Base-by-base conservation (phyloP, 257 asterid species). In the Mentha longifolia region DNA sequence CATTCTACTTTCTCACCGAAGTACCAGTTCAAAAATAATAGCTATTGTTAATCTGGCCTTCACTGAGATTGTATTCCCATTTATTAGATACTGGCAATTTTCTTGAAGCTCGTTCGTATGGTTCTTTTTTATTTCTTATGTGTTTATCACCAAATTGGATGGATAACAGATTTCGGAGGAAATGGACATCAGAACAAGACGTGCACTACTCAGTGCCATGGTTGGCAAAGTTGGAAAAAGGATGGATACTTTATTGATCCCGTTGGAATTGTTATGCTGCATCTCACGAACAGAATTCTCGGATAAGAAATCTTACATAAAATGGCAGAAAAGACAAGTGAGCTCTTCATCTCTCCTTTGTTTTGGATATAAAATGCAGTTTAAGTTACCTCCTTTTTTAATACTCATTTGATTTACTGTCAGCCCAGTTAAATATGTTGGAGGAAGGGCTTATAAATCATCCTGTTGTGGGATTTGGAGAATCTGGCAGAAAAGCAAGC, bases 271-370 rank as follows among this genome's bases (percentile, higher is more conserved):
- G 76, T 74, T 94, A 70, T 91, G 96, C 72, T 91, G 99, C 84
- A 91, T 94, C 80, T 91, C 99, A 58, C 92, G 98, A 28, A 83
- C 95, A 4, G 98, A 94, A 65, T 91, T 94, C 74, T 85, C 99
- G 4, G 99, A 94, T 85, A 94, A 91, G 87, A 94, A 91, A 79
- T 74, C 98, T 41, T 94, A 94, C 68, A 88, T 94, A 76, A 89
- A 90, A 81, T 94, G 99, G 99, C 97, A 89, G 83, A 94, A 94
- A 82, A 89, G 99, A 91, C 99, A 94, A 83, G 99, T 94, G 83
- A 82, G 85, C 78, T 46, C 57, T 77, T 65, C 66, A 55, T 83
- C 83, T 79, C 74, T 77, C 39, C 25, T 61, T 49, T 60, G 70
- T 61, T 47, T 70, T 28, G 20, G 7, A 45, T 9, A 42, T 8